Evolutionary conservation across 2,329 filamentous ascomycete genomes (phyloP).

Genomic region (Sclerotinia trifoliorum): DNA sequence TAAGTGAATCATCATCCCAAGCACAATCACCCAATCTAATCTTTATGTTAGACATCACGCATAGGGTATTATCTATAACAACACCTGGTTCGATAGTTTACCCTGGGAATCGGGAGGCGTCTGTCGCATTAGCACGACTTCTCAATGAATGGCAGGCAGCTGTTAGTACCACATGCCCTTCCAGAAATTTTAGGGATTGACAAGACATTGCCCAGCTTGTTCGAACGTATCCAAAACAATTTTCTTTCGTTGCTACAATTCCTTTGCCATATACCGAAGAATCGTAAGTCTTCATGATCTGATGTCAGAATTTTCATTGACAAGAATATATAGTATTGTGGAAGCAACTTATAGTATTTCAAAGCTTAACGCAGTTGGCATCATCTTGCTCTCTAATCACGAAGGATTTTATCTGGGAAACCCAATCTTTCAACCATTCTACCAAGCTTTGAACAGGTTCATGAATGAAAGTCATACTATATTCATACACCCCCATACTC

Average conservation of each 20-base stretch:
- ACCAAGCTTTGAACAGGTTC: neutral
- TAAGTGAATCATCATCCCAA: neutral
- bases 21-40: neutral
- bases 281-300: neutral
- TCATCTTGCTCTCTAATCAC: conserved; percentile 6
- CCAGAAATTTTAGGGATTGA: neutral
- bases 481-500: conserved; percentile 8
- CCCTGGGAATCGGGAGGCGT: neutral
- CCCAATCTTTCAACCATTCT: conserved; percentile 1
- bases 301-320: neutral
- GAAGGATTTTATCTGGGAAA: conserved; percentile 9
- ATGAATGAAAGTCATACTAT: neutral
- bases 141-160: conserved; percentile 10
- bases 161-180: neutral
- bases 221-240: neutral
- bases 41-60: conserved; percentile 2
- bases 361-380: neutral
- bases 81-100: conserved; percentile 2
- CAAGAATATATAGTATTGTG: neutral
- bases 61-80: conserved; percentile 9
- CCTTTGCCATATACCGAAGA: conserved; percentile 11
- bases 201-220: neutral
- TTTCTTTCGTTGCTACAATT: conserved; percentile 11
- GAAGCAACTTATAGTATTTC: neutral
- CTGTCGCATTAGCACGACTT: conserved; percentile 6